These are phyloP conservation scores for Yarrowia sp. DNA, from an alignment of 805 yeast genomes.

Conservation along the genomic window DNA sequence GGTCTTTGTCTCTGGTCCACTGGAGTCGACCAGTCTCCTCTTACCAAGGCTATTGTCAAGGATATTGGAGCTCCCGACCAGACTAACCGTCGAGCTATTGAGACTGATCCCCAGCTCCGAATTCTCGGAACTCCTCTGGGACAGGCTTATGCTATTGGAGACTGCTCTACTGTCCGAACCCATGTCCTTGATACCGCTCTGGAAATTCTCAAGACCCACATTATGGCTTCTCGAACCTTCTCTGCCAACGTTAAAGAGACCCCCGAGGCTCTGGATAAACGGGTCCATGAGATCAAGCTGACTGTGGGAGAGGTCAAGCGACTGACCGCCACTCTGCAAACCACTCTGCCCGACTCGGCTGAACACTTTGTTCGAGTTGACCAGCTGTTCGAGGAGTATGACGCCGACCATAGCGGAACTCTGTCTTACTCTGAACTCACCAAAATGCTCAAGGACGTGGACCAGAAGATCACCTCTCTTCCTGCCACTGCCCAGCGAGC, in stretches of 20 bases:
- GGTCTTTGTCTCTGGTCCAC: slow-evolving; percentile 76
- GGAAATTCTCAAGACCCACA: slow-evolving; percentile 46
- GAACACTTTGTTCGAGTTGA: slow-evolving; percentile 53
- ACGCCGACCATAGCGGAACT: slow-evolving; percentile 47
- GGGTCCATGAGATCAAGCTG: slow-evolving; percentile 41
- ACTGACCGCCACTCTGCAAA: slow-evolving; percentile 47
- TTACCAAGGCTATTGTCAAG: slow-evolving; percentile 54
- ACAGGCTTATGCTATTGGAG: slow-evolving; percentile 70
- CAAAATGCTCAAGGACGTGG: slow-evolving; percentile 51
- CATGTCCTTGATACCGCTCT: slow-evolving; percentile 45
- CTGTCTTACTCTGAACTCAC: slow-evolving; percentile 52
- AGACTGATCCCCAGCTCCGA: slow-evolving; percentile 68
- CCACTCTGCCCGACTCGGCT: slow-evolving; percentile 54
- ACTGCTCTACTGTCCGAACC: slow-evolving; percentile 63
- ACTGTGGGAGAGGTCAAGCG: slow-evolving; percentile 49
- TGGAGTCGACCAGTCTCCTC: slow-evolving; percentile 64
- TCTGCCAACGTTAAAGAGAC: slow-evolving; percentile 34
- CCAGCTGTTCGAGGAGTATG: slow-evolving; percentile 53
- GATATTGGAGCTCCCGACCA: slow-evolving; percentile 47
- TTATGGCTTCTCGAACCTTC: slow-evolving; percentile 29
- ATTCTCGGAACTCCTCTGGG: slow-evolving; percentile 66
- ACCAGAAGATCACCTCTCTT: slow-evolving; percentile 59
- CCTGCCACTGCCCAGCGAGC: slow-evolving; percentile 78
- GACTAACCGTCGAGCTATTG: slow-evolving; percentile 65
- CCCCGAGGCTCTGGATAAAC: slow-evolving; percentile 48